Evolutionary conservation across 2,329 filamentous ascomycete species (phyloP).

Genomic region (Furcasterigmium sp.): DNA sequence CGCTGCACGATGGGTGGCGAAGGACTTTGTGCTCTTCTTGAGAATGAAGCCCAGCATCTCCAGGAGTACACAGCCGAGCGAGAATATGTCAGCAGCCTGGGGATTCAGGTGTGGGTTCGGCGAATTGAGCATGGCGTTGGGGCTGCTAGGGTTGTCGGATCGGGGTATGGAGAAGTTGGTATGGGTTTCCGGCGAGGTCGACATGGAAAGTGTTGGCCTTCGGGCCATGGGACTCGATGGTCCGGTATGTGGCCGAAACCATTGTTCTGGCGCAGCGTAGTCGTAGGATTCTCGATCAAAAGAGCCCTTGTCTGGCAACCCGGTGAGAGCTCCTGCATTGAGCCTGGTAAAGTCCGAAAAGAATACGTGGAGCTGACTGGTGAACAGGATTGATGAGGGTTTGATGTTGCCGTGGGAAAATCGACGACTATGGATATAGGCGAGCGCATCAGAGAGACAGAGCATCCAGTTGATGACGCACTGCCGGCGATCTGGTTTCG

Average conservation of each 20-base stretch:
- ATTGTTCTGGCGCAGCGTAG: slow-evolving; percentile 67
- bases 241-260: slow-evolving; percentile 35
- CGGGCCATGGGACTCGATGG: slow-evolving; percentile 26
- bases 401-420: slow-evolving; percentile 64
- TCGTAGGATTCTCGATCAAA: slow-evolving; percentile 68
- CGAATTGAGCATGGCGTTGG: slow-evolving; percentile 27
- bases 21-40: slow-evolving; percentile 61
- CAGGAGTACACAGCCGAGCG: slow-evolving; percentile 66
- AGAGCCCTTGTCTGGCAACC: slow-evolving; percentile 28
- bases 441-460: slow-evolving; percentile 64
- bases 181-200: slow-evolving; percentile 27
- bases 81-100: slow-evolving; percentile 66
- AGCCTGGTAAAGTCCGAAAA: slow-evolving; percentile 57
- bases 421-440: slow-evolving; percentile 60
- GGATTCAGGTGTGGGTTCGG: slow-evolving; percentile 41
- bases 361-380: slow-evolving; percentile 59
- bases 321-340: slow-evolving; percentile 28
- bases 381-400: slow-evolving; percentile 65
- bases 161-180: slow-evolving; percentile 31
- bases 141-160: slow-evolving; percentile 19
- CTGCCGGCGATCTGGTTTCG: slow-evolving; percentile 53
- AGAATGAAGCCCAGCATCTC: slow-evolving; percentile 66
- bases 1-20: slow-evolving; percentile 59
- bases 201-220: slow-evolving; percentile 24
- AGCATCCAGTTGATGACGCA: slow-evolving; percentile 70